These are phyloP conservation scores for Fusarium xyrophilum DNA, from an alignment of 2,329 filamentous ascomycete species.

Conservation along the genomic window DNA sequence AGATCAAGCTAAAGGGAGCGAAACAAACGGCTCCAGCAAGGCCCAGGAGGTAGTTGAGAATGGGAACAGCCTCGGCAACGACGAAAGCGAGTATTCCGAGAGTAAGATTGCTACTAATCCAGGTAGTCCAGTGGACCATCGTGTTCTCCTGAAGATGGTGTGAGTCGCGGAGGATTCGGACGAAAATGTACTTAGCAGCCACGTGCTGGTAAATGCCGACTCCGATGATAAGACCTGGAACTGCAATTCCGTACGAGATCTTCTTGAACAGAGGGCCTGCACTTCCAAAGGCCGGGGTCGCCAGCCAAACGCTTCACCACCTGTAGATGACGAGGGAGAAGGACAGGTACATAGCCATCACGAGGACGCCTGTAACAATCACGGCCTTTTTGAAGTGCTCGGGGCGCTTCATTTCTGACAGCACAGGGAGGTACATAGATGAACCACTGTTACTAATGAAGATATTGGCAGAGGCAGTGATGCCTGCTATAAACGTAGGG, in stretches of 20 bases:
- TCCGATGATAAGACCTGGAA: background rate
- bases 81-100: background rate
- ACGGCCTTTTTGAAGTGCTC: background rate
- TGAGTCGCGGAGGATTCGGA: background rate
- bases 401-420: slow-evolving; percentile 58
- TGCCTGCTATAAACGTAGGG: background rate
- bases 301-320: background rate
- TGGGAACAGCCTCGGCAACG: background rate
- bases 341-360: background rate
- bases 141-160: slow-evolving; percentile 1
- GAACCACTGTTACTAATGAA: slow-evolving; percentile 60
- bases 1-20: background rate
- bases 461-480: background rate
- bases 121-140: background rate
- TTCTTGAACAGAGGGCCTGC: background rate
- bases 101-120: background rate
- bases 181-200: background rate
- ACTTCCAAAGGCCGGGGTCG: background rate
- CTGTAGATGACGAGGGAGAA: slow-evolving; percentile 3
- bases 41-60: background rate
- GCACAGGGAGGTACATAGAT: slow-evolving; percentile 50
- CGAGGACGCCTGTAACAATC: background rate
- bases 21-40: background rate
- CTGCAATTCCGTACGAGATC: background rate
- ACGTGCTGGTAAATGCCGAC: slow-evolving; percentile 1